Conservation (phyloP, 257 asterid species). For the Handroanthus guayacan region DNA sequence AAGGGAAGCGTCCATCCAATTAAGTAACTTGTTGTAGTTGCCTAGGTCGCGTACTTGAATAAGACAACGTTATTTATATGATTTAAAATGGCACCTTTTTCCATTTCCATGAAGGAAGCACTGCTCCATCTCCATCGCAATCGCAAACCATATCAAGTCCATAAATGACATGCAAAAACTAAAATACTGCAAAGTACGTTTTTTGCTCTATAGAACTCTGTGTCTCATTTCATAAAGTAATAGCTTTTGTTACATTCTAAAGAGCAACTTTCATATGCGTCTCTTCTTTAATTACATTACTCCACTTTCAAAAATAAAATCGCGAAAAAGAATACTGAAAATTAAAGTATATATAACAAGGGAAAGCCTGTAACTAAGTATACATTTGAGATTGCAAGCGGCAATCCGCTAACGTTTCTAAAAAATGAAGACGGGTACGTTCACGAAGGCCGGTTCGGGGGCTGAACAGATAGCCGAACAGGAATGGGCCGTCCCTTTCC, state of each 20-base stretch:
- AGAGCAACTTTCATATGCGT: not conserved
- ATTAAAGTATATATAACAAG: no score
- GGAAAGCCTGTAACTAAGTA: not conserved
- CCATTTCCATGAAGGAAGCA: not conserved
- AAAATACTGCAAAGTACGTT: no score
- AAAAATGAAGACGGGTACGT: not conserved
- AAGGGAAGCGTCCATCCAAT: no score
- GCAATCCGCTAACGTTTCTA: not conserved
- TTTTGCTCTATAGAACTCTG: not conserved
- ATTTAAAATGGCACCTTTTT: no score
- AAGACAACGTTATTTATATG: no score
- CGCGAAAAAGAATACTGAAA: not conserved
- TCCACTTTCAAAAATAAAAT: not conserved
- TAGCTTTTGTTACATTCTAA: not conserved
- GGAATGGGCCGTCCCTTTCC: slow-evolving; percentile 72
- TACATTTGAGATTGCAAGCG: not conserved
- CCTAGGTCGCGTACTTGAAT: no score
- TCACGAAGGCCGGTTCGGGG: slow-evolving; percentile 36
- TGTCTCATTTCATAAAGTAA: not conserved
- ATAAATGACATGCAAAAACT: no score
- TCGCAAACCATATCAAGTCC: no score
- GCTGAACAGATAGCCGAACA: slow-evolving; percentile 56
- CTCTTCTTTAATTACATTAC: not conserved
- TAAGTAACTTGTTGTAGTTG: no score
- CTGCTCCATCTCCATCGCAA: no score